These are phyloP conservation scores for Scortechinia acanthostroma DNA, from an alignment of 2,329 filamentous ascomycete genomes.

Conservation along the genomic window DNA sequence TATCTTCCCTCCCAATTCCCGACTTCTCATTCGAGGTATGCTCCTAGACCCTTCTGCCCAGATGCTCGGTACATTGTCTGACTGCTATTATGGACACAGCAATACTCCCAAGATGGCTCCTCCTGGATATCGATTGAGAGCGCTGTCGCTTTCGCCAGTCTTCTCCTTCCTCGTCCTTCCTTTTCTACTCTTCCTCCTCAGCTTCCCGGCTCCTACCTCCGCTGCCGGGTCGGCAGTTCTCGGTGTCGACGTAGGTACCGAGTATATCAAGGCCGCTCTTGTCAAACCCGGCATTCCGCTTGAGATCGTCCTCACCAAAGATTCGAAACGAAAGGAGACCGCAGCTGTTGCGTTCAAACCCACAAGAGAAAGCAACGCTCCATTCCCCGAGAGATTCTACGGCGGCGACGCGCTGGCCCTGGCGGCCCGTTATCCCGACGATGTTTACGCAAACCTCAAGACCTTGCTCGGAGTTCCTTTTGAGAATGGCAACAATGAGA, in stretches of 20 bases:
- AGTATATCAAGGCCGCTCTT: constrained; percentile 91
- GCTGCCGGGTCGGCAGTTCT: constrained; percentile 58
- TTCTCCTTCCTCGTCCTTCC: background rate
- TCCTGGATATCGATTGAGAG: background rate
- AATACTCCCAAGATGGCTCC: background rate
- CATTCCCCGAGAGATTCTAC: constrained; percentile 83
- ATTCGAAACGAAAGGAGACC: constrained; percentile 90
- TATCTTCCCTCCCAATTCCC: too few relatives aligned
- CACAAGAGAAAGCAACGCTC: constrained; percentile 53
- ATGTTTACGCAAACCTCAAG: constrained; percentile 94
- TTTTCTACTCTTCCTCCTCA: background rate
- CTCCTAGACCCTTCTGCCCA: background rate
- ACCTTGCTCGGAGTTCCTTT: constrained; percentile 71
- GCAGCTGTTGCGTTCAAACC: constrained; percentile 93
- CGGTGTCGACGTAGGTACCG: constrained; percentile 87
- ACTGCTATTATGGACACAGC: too few relatives aligned
- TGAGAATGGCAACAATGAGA: constrained; percentile 39
- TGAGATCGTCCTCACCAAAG: constrained; percentile 95
- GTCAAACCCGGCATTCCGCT: constrained; percentile 96
- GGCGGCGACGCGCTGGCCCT: constrained; percentile 86
- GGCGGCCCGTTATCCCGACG: constrained; percentile 78
- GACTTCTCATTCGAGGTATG: constrained; percentile 1
- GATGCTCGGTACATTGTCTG: background rate
- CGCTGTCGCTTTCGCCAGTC: background rate
- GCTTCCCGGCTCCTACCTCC: background rate